These are phyloP conservation scores for Clarkia xantiana DNA, from an alignment of 345 rosid genomes.

Conservation along the genomic window DNA sequence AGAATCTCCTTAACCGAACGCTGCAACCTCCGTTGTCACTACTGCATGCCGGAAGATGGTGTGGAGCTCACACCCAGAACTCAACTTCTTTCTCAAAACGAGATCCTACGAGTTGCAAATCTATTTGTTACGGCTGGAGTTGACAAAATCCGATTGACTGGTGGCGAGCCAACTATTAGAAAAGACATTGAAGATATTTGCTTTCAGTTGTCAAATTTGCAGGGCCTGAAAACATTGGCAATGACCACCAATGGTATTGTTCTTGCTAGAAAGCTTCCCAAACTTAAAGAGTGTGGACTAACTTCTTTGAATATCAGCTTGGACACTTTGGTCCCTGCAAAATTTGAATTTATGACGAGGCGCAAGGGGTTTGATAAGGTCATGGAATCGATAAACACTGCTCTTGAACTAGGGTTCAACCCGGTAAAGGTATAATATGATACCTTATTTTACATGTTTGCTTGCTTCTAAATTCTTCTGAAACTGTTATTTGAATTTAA, in stretches of 20 bases:
- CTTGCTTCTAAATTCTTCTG: not conserved
- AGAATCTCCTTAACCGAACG: constrained; percentile 88
- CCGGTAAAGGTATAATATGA: constrained; percentile 59
- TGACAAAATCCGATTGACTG: constrained; percentile 78
- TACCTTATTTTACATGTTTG: not conserved
- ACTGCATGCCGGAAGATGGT: constrained; percentile 92
- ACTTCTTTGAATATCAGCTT: constrained; percentile 64
- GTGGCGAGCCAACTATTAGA: constrained; percentile 88
- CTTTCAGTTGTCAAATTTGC: constrained; percentile 44
- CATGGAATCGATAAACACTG: constrained; percentile 66
- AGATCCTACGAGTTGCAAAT: constrained; percentile 56
- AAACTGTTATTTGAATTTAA: too few relatives aligned
- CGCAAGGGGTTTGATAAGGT: constrained; percentile 77
- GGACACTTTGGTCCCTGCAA: constrained; percentile 74
- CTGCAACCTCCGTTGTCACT: constrained; percentile 88
- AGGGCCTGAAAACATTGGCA: constrained; percentile 71
- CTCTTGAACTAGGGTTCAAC: constrained; percentile 62
- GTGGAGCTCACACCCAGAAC: constrained; percentile 70
- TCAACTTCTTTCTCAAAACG: constrained; percentile 39
- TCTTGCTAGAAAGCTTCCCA: constrained; percentile 72
- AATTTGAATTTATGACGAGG: constrained; percentile 82
- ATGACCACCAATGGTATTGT: constrained; percentile 83
- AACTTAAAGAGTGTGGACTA: constrained; percentile 64
- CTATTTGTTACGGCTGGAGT: constrained; percentile 80
- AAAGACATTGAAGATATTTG: constrained; percentile 75